Evolutionary conservation across 495 filamentous ascomycete species (phyloP).

Genomic region (Talaromyces adpressus): DNA sequence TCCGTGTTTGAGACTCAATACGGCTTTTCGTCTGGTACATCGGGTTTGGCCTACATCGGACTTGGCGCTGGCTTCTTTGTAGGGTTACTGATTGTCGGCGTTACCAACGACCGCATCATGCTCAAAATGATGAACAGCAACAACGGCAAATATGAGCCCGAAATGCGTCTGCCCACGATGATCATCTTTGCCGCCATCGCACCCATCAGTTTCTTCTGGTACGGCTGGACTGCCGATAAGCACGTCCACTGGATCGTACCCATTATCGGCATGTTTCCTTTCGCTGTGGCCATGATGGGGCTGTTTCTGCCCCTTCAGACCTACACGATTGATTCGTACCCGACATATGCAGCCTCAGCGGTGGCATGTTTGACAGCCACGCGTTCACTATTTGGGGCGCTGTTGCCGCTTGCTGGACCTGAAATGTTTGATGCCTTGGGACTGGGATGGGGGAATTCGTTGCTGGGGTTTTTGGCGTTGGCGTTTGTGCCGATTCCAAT

Average conservation of each 20-base stretch:
- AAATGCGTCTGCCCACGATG: conserved; percentile 61
- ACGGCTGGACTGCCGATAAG: conserved; percentile 23
- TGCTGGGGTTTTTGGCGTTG: conserved; percentile 58
- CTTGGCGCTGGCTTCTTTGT: conserved; percentile 51
- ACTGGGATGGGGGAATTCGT: conserved; percentile 60
- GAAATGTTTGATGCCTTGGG: conserved; percentile 55
- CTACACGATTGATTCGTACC: conserved; percentile 29
- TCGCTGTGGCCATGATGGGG: conserved; percentile 20
- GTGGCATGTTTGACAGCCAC: conserved; percentile 50
- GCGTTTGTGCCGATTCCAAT: conserved; percentile 35
- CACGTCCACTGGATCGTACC: conserved; percentile 29
- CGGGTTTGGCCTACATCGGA: conserved; percentile 54
- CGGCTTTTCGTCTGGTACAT: conserved; percentile 44
- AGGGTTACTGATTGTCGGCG: conserved; percentile 41
- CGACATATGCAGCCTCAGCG: conserved; percentile 46
- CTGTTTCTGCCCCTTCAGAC: conserved; percentile 24
- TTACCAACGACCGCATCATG: conserved; percentile 51
- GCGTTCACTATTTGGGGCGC: conserved; percentile 50
- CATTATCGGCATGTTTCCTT: conserved; percentile 22
- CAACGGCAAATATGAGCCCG: conserved; percentile 48
- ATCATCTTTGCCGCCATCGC: conserved; percentile 44
- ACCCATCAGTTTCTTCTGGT: conserved; percentile 24
- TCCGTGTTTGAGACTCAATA: conserved; percentile 55
- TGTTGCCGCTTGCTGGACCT: conserved; percentile 56
- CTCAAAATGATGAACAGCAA: conserved; percentile 44